Base-by-base conservation (phyloP, 2,329 filamentous ascomycete species). In the Fusarium metavorans region DNA sequence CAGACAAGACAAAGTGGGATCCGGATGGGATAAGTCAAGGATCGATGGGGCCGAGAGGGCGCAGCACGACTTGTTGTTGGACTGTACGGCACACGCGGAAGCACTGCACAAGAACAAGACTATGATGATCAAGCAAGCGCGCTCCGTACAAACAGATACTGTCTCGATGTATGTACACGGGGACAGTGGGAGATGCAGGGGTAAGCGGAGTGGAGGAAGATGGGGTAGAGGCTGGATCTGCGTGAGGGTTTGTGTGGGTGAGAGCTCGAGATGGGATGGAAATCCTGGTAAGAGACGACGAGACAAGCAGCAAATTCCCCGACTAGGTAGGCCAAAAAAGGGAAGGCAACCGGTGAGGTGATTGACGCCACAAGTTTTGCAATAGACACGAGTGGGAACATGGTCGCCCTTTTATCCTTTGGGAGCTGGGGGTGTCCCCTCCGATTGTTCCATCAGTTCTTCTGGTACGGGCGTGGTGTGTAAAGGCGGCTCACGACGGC, bases 361-460 rank as follows among this genome's bases (percentile, higher is more conserved):
- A 77, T 78, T 68, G 65, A 73, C 70, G 76, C 77, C 76, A 77
- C 76, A 75, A 68, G 56, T 76, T 77, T 79, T 77, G 70, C 73
- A 75, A 79, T 76, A 45, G 67, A 62, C 37, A 37, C 43, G 60
- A 68, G 73, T 74, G 74, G 68, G 64, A 78, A 68, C 62, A 57
- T 57, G 62, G 63, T 50, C 39, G 64, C 50, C 70, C 69, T 66
- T 74, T 72, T 70, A 72, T 74, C 56, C 35, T 70, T 54, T 32
- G 30, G 62, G 45, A 60, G 58, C 39, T 57, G 48, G 50, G 37
- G 52, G 54, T 32, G 54, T 8, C 14, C 20, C 52, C 62, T 57
- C 27, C 16, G 9, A 30, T 23, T 41, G 45, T 39, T 41, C 35
- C 23, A 45, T 35, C 37, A 14, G 58, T 61, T 61, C 58, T 30